Conservation (phyloP, 257 asterid species). For the Solanum appendiculatum region DNA sequence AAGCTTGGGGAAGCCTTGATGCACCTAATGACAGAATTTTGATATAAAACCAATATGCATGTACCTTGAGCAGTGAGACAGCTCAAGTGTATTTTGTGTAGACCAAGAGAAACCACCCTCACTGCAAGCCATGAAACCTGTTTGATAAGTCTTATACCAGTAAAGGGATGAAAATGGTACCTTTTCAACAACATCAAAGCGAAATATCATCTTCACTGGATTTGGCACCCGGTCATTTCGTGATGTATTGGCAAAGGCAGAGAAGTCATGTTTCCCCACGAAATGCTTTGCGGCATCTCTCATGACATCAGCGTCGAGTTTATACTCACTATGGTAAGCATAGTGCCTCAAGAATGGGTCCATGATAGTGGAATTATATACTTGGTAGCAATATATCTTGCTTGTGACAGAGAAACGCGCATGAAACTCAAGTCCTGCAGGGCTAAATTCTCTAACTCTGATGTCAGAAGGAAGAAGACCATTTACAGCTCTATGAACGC, state of each 20-base stretch:
- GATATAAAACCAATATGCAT: background rate
- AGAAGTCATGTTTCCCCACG: conserved; percentile 70
- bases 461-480: conserved; percentile 77
- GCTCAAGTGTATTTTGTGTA: background rate
- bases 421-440: conserved; percentile 73
- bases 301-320: conserved; percentile 56
- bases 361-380: conserved; percentile 58
- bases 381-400: conserved; percentile 70
- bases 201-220: conserved; percentile 65
- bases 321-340: conserved; percentile 62
- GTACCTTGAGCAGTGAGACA: background rate
- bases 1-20: background rate
- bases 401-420: conserved; percentile 85
- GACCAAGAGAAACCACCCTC: background rate
- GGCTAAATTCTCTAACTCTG: conserved; percentile 64
- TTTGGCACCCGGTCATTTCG: conserved; percentile 53
- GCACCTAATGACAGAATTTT: background rate
- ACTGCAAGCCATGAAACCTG: background rate
- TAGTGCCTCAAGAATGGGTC: conserved; percentile 75
- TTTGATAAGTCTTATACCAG: background rate
- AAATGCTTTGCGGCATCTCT: conserved; percentile 71
- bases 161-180: conserved; percentile 18
- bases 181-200: conserved; percentile 66
- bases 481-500: conserved; percentile 62
- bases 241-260: conserved; percentile 75